These are phyloP conservation scores for Aspergillus vadensis DNA, from an alignment of 2,329 filamentous ascomycete species.

Conservation along the genomic window DNA sequence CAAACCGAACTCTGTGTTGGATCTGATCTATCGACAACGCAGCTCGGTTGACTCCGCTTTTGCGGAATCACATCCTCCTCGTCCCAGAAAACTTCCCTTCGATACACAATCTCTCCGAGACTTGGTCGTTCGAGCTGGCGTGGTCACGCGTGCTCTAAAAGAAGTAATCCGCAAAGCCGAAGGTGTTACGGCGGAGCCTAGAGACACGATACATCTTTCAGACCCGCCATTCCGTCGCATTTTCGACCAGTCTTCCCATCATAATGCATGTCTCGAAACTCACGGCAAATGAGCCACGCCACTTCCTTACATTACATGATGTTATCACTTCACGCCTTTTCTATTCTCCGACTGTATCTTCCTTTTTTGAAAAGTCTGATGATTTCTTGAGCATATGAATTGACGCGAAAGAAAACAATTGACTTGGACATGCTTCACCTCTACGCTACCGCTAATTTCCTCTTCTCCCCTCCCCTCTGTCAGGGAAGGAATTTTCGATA, in stretches of 20 bases:
- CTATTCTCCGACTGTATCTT: conserved; percentile 16
- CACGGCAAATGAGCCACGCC: conserved; percentile 25
- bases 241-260: conserved; percentile 45
- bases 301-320: conserved; percentile 10
- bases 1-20: conserved; percentile 64
- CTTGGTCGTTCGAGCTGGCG: conserved; percentile 57
- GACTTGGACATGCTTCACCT: conserved; percentile 11
- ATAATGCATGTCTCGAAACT: conserved; percentile 34
- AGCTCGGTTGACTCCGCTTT: conserved; percentile 34
- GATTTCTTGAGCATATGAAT: conserved; percentile 20
- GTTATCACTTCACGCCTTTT: conserved; percentile 13
- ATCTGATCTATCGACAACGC: conserved; percentile 58
- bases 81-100: conserved; percentile 61
- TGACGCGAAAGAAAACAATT: conserved; percentile 15
- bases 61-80: conserved; percentile 27
- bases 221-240: conserved; percentile 53
- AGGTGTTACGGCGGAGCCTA: conserved; percentile 41
- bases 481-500: neutral
- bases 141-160: conserved; percentile 52
- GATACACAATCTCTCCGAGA: conserved; percentile 65
- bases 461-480: conserved; percentile 4
- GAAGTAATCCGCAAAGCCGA: conserved; percentile 54
- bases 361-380: conserved; percentile 20
- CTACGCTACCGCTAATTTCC: conserved; percentile 17
- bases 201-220: conserved; percentile 31